Percentiles rank a stretch among this genome's conserved stretches.
These are phyloP conservation scores for Suillus bovinus DNA, from an alignment of 768 basidiomycete genomes.

Conservation along the genomic window DNA sequence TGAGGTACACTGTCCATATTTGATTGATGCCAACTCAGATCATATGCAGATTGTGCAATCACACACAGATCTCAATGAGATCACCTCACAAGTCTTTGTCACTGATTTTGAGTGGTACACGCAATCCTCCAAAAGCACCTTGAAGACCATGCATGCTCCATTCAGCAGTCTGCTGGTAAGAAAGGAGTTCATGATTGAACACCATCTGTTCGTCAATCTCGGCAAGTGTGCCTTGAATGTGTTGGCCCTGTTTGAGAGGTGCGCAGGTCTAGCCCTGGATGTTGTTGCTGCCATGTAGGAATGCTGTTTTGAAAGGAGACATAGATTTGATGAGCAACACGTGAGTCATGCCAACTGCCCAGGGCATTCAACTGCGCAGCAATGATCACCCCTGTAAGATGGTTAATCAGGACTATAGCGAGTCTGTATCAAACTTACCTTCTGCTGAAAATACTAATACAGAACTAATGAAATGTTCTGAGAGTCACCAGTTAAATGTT, in stretches of 20 bases:
- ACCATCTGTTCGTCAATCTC: neutral
- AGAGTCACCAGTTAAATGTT: too few species aligned
- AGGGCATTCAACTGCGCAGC: neutral
- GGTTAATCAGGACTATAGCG: too few species aligned
- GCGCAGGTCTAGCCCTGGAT: neutral
- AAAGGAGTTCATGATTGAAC: slow-evolving; percentile 10
- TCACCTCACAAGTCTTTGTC: slow-evolving; percentile 24
- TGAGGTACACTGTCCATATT: slow-evolving; percentile 42
- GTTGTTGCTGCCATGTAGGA: neutral
- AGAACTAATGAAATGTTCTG: too few species aligned
- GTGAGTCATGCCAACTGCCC: neutral
- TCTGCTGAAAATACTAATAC: too few species aligned
- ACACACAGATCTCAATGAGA: slow-evolving; percentile 38
- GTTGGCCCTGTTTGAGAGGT: slow-evolving; percentile 40
- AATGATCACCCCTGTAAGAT: neutral
- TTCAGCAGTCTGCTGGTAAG: slow-evolving; percentile 49
- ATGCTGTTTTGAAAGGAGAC: neutral
- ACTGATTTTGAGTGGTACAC: slow-evolving; percentile 40
- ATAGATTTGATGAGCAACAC: neutral
- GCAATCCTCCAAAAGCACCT: slow-evolving; percentile 46
- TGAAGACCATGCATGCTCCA: slow-evolving; percentile 51
- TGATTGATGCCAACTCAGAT: slow-evolving; percentile 43
- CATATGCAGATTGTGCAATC: slow-evolving; percentile 36
- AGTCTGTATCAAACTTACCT: too few species aligned
- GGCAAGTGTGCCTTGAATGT: slow-evolving; percentile 43